These are phyloP conservation scores for Chalciporus sp. DNA, from an alignment of 1,284 basidiomycete genomes.

Conservation along the genomic window DNA sequence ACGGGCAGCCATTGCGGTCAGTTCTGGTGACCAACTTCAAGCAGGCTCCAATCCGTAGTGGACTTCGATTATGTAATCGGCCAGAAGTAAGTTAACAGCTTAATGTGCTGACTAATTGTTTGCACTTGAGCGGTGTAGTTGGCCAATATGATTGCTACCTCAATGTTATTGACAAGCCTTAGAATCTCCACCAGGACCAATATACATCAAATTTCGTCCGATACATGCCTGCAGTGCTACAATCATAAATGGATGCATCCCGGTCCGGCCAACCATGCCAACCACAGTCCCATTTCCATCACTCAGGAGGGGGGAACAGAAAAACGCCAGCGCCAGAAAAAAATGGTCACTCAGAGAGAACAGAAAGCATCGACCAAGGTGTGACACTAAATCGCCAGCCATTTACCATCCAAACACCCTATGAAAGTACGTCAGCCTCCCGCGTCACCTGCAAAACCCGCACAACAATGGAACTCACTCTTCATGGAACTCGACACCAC, in stretches of 20 bases:
- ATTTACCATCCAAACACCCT: background rate
- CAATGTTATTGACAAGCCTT: no score
- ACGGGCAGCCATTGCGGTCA: slow-evolving; percentile 23
- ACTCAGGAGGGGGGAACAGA: background rate
- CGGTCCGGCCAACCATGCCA: background rate
- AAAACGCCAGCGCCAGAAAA: background rate
- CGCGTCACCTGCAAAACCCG: no score
- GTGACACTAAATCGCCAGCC: background rate
- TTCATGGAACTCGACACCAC: slow-evolving; percentile 72
- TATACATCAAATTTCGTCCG: background rate
- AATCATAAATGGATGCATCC: no score
- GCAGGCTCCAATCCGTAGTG: background rate
- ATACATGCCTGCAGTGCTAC: no score
- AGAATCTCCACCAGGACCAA: no score
- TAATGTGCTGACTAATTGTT: no score
- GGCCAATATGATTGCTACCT: no score
- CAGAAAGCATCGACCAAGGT: background rate
- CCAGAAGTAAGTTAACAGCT: no score
- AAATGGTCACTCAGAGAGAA: background rate
- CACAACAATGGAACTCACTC: no score
- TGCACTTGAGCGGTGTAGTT: no score
- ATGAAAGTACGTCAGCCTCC: no score
- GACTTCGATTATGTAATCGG: background rate
- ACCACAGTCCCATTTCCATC: background rate
- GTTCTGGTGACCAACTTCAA: background rate